phyloP scores from a whole-genome alignment of 139 green algal species.

The Penium margaritaceum region DNA sequence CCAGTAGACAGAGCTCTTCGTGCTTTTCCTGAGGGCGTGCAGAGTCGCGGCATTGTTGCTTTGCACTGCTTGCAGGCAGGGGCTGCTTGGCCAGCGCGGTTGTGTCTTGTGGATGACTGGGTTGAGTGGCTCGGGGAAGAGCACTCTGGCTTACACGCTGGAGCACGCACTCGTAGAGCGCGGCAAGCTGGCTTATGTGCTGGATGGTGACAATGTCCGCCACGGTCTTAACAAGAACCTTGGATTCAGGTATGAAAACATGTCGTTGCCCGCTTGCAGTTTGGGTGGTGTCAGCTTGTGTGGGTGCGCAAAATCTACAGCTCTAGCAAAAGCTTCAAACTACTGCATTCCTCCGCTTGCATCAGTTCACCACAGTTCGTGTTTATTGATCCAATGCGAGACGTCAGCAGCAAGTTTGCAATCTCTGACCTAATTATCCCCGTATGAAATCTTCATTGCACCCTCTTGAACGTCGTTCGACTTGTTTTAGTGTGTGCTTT shows the following conservation, averaged over 20 bases:
- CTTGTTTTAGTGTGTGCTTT: too few species aligned
- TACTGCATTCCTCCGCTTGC: too few species aligned
- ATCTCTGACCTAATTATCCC: too few species aligned
- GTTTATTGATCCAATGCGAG: too few species aligned
- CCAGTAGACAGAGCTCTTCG: neutral
- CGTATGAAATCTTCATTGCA: too few species aligned
- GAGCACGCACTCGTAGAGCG: conserved; percentile 71
- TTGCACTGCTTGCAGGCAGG: conserved; percentile 47
- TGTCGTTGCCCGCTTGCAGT: neutral
- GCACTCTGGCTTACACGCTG: conserved; percentile 59
- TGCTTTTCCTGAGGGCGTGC: neutral
- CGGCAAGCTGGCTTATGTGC: conserved; percentile 65
- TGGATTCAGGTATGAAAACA: conserved; percentile 59
- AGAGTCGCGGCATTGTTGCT: neutral
- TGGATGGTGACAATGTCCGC: conserved; percentile 92
- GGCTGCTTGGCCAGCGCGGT: conserved; percentile 70
- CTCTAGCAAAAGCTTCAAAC: too few species aligned
- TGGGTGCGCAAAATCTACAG: too few species aligned
- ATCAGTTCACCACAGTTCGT: too few species aligned
- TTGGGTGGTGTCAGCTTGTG: too few species aligned
- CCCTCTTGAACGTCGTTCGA: too few species aligned
- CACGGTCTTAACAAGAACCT: conserved; percentile 88
- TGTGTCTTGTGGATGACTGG: conserved; percentile 84
- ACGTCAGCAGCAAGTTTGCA: too few species aligned
- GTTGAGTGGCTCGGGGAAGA: conserved; percentile 62